Base-by-base conservation (phyloP, 257 asterid species). In the Asclepias syriaca region DNA sequence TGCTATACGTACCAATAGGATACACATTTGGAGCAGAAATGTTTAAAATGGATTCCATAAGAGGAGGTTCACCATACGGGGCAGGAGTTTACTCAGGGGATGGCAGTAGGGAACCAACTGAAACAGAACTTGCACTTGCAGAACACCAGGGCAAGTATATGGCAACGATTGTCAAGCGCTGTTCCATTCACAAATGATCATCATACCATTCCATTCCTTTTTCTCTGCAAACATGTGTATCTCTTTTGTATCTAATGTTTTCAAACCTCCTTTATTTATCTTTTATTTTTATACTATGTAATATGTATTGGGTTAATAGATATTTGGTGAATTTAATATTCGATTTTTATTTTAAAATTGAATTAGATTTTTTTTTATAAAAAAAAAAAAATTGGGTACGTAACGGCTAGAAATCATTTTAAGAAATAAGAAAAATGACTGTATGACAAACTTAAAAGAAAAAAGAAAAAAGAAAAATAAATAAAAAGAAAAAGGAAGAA, bases 41-140 rank as follows among this genome's bases (percentile, higher is more conserved):
- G 90, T 85, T 81, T 43, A 81, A 24, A 8, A 81, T 59, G 63
- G 85, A 84, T 34, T 19, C 73, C 0, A 72, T 87, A 0, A 67
- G 87, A 70, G 90, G 87, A 6, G 89, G 94, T 22, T 82, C 91
- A 0, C 88, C 94, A 10, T 88, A 88, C 21, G 91, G 94, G 2
- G 91, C 91, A 0, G 94, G 94, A 61, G 86, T 81, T 56, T 72
- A 80, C 70, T 78, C 90, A 0, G 93, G 93, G 1, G 90, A 85
- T 45, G 93, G 90, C 48, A 72, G 84, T 0, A 79, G 89, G 59
- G 82, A 76, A 49, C 83, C 86, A 0, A 82, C 73, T 54, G 83
- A 81, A 70, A 69, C 80, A 15, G 93, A 84, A 74, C 71, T 84
- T 19, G 89, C 86, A 22, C 83, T 88, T 45, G 90, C 90, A 5